A percentile compares a stretch with the other conserved stretches of the same genome.
These are phyloP conservation scores for Rhodotorula toruloides DNA, from an alignment of 768 basidiomycete species.

Conservation along the genomic window DNA sequence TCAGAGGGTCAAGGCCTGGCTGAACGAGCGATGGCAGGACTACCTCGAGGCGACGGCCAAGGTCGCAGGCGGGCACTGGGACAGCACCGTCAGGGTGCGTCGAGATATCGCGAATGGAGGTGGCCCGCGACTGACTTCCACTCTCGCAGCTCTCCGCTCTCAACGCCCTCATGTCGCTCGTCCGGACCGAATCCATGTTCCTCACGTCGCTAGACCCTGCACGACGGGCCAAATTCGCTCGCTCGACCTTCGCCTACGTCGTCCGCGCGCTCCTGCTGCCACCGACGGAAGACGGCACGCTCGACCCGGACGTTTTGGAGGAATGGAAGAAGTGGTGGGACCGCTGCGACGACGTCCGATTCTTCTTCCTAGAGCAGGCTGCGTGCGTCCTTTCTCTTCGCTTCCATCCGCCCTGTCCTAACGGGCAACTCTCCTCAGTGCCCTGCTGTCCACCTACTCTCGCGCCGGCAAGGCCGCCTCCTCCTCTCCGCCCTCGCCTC, in stretches of 20 bases:
- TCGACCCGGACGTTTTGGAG: constrained; percentile 60
- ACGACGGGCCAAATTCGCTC: constrained; percentile 64
- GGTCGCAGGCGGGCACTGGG: constrained; percentile 71
- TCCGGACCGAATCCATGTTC: constrained; percentile 70
- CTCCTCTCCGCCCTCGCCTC: constrained; percentile 41
- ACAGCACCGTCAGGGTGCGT: constrained; percentile 60
- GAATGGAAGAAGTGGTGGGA: constrained; percentile 76
- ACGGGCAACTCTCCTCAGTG: constrained; percentile 8
- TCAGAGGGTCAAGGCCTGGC: constrained; percentile 59
- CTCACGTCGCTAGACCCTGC: constrained; percentile 61
- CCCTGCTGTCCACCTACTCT: constrained; percentile 41
- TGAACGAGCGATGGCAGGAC: constrained; percentile 65
- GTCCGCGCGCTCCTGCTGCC: constrained; percentile 52
- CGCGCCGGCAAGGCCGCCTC: constrained; percentile 4
- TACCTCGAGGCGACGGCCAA: constrained; percentile 67
- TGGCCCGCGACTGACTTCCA: not conserved
- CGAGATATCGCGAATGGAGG: not conserved
- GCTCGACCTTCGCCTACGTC: constrained; percentile 56
- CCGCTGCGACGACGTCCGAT: constrained; percentile 74
- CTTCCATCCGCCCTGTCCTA: constrained; percentile 30
- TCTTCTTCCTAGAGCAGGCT: constrained; percentile 75
- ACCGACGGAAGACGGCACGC: constrained; percentile 48
- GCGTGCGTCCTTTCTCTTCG: constrained; percentile 53
- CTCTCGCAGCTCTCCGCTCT: constrained; percentile 59
- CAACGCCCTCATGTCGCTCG: constrained; percentile 68